Conservation (phyloP, 176 grass and related monocot species). For the Lolium perenne region DNA sequence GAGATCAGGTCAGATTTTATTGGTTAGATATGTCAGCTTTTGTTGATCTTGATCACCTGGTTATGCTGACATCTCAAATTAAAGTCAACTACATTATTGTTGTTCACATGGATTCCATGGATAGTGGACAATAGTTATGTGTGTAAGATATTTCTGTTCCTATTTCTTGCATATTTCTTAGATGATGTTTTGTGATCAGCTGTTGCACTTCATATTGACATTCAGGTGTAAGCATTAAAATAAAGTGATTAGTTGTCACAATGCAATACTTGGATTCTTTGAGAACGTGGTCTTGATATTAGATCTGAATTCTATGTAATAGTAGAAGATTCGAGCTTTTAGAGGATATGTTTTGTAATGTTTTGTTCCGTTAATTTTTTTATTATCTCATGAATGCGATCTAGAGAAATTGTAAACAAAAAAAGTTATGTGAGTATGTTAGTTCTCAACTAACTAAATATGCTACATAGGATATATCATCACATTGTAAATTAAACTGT, state of each 20-base stretch:
- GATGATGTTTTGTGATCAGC: not conserved
- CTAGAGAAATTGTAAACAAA: not conserved
- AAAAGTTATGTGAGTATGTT: not conserved
- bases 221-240: not conserved
- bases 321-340: not conserved
- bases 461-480: not conserved
- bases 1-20: not conserved
- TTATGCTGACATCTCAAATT: not conserved
- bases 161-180: not conserved
- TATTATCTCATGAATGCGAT: not conserved
- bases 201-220: not conserved
- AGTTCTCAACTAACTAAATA: not conserved
- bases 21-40: not conserved
- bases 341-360: not conserved
- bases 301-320: not conserved
- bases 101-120: too few relatives aligned
- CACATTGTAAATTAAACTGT: not conserved
- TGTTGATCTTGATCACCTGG: not conserved
- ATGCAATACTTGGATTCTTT: not conserved
- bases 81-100: not conserved
- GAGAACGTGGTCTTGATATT: not conserved
- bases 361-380: not conserved
- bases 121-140: not conserved
- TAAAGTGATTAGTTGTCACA: not conserved
- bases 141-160: not conserved